Percentiles rank a stretch among this genome's conserved stretches.
These are phyloP conservation scores for Spergularia bocconei DNA, from an alignment of 148 eudicot genomes.

Conservation along the genomic window DNA sequence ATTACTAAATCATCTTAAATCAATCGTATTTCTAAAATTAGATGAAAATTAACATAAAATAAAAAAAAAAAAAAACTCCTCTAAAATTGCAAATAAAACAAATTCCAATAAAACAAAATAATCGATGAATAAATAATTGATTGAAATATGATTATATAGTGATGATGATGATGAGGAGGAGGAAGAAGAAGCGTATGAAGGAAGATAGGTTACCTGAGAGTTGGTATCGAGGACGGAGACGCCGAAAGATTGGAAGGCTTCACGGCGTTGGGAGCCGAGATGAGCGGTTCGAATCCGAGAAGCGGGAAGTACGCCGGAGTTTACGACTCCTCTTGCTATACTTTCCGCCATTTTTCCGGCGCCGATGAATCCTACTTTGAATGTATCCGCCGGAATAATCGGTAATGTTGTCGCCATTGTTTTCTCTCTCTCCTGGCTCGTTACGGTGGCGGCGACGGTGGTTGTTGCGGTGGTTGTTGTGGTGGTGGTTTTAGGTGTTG, in stretches of 20 bases:
- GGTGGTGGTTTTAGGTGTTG: too few relatives aligned
- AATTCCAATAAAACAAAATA: too few relatives aligned
- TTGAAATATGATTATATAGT: too few relatives aligned
- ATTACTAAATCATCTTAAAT: not conserved
- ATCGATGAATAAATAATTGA: too few relatives aligned
- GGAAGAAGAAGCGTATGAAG: too few relatives aligned
- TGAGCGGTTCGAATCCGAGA: conserved; percentile 79
- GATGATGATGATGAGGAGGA: too few relatives aligned
- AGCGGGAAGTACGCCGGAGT: conserved; percentile 71
- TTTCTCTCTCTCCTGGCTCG: not conserved
- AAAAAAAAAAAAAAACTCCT: too few relatives aligned
- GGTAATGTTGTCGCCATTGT: conserved; percentile 27
- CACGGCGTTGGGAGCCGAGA: conserved; percentile 49
- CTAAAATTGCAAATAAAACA: too few relatives aligned
- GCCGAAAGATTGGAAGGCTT: conserved; percentile 81
- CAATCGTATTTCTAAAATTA: not conserved
- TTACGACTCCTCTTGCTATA: conserved; percentile 80
- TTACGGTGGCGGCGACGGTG: not conserved
- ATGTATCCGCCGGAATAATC: conserved; percentile 59
- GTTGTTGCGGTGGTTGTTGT: too few relatives aligned
- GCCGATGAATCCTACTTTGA: conserved; percentile 86
- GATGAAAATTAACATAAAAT: too few relatives aligned
- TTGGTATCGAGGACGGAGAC: conserved; percentile 64
- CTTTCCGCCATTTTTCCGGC: conserved; percentile 99
- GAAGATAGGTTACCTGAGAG: conserved; percentile 41